Percentiles rank a stretch among this genome's conserved stretches.
These are phyloP conservation scores for Conticribra weissflogii DNA, from an alignment of 108 stramenopile species.

Conservation along the genomic window DNA sequence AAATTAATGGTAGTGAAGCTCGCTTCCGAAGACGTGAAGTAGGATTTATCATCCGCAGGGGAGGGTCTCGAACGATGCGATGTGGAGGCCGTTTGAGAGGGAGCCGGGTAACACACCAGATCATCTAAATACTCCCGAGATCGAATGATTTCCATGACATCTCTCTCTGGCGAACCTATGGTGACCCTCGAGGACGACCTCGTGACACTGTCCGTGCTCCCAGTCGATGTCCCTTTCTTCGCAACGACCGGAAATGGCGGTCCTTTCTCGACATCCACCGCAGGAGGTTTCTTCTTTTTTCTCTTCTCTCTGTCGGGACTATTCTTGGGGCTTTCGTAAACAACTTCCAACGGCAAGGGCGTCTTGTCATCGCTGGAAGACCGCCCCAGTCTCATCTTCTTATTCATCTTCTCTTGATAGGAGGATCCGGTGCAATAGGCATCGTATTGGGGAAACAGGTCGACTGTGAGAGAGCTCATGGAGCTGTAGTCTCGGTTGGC, in stretches of 20 bases:
- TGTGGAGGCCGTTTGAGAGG: background rate
- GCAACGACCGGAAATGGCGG: background rate
- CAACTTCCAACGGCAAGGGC: background rate
- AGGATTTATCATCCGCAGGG: slow-evolving; percentile 2
- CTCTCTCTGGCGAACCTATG: background rate
- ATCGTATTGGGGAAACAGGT: background rate
- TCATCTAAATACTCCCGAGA: background rate
- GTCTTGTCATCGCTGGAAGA: background rate
- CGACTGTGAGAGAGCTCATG: background rate
- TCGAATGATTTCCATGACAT: background rate
- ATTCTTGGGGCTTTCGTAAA: background rate
- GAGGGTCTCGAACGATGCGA: background rate
- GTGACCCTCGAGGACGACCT: background rate
- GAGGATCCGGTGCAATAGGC: background rate
- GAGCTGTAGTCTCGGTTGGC: background rate
- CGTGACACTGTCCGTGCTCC: background rate
- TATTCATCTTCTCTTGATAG: background rate
- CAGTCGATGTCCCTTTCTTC: background rate
- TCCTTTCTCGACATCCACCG: no score
- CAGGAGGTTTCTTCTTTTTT: background rate
- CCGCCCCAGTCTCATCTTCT: background rate
- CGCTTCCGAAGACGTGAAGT: background rate
- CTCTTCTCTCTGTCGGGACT: background rate
- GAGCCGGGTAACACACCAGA: background rate
- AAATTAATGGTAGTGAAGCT: background rate